phyloP scores from a whole-genome alignment of 1,284 basidiomycete species.

The Rhodotorula sp. region DNA sequence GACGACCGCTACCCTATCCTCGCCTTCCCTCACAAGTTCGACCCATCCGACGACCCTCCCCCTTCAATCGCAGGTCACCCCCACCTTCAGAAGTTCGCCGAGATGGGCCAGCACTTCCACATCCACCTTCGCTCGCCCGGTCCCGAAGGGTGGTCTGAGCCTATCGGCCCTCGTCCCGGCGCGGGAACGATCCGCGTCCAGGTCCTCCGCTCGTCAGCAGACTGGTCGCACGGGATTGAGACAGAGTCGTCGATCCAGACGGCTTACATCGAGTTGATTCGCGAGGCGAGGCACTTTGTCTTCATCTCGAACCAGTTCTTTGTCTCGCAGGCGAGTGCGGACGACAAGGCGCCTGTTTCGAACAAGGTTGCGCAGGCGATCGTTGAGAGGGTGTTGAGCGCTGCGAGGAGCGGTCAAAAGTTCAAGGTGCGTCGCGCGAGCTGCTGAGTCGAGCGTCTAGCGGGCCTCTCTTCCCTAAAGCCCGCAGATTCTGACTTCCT shows the following conservation, averaged over 20 bases:
- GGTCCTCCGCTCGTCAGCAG: conserved; percentile 47
- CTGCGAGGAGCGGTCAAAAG: conserved; percentile 64
- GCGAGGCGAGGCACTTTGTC: conserved; percentile 78
- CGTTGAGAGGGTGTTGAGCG: conserved; percentile 75
- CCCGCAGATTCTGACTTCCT: no score
- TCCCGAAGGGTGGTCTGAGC: conserved; percentile 5
- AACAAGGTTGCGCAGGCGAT: conserved; percentile 80
- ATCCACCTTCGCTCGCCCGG: conserved; percentile 14
- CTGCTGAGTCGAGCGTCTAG: no score
- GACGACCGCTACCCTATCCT: conserved; percentile 66
- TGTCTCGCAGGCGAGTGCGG: conserved; percentile 61
- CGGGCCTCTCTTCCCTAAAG: no score
- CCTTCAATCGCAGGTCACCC: conserved; percentile 34
- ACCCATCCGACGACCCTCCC: conserved; percentile 33
- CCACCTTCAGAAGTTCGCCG: conserved; percentile 22
- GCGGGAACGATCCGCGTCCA: conserved; percentile 58
- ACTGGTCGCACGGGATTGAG: conserved; percentile 32
- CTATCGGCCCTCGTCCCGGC: conserved; percentile 7
- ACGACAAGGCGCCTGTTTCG: conserved; percentile 57
- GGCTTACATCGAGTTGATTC: conserved; percentile 72
- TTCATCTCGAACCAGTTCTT: conserved; percentile 97
- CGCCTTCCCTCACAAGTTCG: conserved; percentile 71
- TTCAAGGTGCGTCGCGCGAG: conserved; percentile 59
- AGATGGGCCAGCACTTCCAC: conserved; percentile 36
- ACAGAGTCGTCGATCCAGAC: conserved; percentile 46